These are phyloP conservation scores for Brassica incana DNA, from an alignment of 345 rosid species.

Conservation along the genomic window DNA sequence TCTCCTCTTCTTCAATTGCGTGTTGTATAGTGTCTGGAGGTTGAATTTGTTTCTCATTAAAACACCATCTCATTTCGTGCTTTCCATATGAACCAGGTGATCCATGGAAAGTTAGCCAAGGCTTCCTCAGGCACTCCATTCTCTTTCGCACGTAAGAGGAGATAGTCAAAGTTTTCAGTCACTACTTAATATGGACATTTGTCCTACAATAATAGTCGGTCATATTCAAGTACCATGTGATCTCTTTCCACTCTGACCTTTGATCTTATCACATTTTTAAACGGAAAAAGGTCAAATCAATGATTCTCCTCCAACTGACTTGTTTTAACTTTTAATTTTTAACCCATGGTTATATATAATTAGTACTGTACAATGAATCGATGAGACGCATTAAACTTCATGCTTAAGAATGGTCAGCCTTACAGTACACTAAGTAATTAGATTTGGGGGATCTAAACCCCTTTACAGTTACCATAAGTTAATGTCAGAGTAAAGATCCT, in stretches of 20 bases:
- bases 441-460: constrained; percentile 5
- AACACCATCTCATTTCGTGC: no score
- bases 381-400: constrained; percentile 2
- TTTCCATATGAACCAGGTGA: no score
- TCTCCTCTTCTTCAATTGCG: no score
- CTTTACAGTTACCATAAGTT: neutral
- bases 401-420: constrained; percentile 28
- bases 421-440: constrained; percentile 19
- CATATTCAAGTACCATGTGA: neutral
- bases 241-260: neutral
- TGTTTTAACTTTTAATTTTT: neutral
- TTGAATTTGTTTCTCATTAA: no score
- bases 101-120: no score
- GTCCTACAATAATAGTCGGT: neutral
- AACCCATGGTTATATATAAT: neutral
- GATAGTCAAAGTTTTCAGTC: neutral
- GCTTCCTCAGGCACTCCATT: no score
- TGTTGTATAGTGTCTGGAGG: no score
- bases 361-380: neutral
- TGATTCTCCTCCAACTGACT: neutral
- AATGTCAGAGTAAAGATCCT: constrained; percentile 2
- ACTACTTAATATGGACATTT: neutral
- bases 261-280: neutral
- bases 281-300: neutral
- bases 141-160: no score